These are phyloP conservation scores for Chalaropsis ovoidea DNA, from an alignment of 2,329 filamentous ascomycete genomes.

Conservation along the genomic window DNA sequence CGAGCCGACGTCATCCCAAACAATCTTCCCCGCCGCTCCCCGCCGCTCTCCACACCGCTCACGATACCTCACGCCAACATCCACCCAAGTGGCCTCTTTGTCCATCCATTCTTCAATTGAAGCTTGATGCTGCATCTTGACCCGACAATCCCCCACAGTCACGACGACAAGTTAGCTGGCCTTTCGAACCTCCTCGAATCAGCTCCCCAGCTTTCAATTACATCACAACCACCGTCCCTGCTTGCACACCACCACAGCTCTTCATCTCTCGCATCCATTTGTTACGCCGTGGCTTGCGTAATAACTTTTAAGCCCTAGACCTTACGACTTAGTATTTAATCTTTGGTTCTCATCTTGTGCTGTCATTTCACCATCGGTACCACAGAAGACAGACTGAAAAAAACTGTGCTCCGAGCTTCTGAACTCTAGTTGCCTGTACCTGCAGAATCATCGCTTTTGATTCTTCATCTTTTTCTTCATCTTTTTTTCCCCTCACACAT, in stretches of 20 bases:
- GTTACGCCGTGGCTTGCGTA: constrained; percentile 14
- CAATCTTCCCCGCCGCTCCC: background rate
- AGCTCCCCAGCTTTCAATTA: background rate
- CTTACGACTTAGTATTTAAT: constrained; percentile 23
- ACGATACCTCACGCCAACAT: background rate
- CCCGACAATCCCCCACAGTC: background rate
- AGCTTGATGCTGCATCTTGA: background rate
- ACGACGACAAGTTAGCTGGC: constrained; percentile 18
- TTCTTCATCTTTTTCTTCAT: background rate
- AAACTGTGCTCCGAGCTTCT: constrained; percentile 7
- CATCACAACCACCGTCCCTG: background rate
- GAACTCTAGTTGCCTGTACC: constrained; percentile 7
- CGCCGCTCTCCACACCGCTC: background rate
- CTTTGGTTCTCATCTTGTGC: constrained; percentile 13
- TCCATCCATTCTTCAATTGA: background rate
- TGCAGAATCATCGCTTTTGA: background rate
- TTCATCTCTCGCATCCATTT: background rate
- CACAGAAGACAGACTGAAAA: background rate
- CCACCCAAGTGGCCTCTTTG: background rate
- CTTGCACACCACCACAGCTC: background rate
- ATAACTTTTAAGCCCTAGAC: constrained; percentile 22
- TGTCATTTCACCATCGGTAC: background rate
- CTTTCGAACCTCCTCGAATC: constrained; percentile 5
- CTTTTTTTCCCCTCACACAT: constrained; percentile 3
- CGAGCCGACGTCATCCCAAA: constrained; percentile 14